phyloP scores from a whole-genome alignment of 1,139 yeast genomes.

The Blastobotrys malaysiensis region DNA sequence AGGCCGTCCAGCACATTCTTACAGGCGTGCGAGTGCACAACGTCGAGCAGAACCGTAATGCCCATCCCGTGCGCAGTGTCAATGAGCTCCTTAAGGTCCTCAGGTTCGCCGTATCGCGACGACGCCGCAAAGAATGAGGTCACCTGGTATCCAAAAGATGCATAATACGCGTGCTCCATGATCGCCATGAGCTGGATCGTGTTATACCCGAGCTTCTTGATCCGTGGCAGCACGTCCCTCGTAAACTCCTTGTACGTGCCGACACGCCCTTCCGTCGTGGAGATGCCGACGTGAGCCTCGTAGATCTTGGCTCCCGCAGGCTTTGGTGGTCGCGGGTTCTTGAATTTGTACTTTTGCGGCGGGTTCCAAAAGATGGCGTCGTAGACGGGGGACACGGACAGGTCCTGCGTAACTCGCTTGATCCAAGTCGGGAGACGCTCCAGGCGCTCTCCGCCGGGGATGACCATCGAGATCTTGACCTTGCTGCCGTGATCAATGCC shows the following conservation, averaged over 20 bases:
- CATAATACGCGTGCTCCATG: constrained; percentile 98
- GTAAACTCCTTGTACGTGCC: constrained; percentile 88
- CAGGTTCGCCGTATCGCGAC: constrained; percentile 91
- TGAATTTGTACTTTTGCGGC: constrained; percentile 49
- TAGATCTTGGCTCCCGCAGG: constrained; percentile 68
- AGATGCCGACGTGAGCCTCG: constrained; percentile 95
- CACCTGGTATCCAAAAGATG: constrained; percentile 93
- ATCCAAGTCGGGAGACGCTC: constrained; percentile 91
- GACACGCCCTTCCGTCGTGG: constrained; percentile 79
- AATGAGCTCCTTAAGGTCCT: constrained; percentile 81
- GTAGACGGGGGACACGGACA: constrained; percentile 49
- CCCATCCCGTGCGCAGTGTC: constrained; percentile 92
- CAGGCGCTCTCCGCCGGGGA: constrained; percentile 62
- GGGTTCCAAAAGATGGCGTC: constrained; percentile 97
- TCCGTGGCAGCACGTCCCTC: constrained; percentile 70
- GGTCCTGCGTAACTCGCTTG: constrained; percentile 67
- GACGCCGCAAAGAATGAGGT: constrained; percentile 88
- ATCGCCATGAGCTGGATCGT: constrained; percentile 95
- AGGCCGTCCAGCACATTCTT: constrained; percentile 92
- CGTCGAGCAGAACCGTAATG: constrained; percentile 78
- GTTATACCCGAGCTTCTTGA: constrained; percentile 80
- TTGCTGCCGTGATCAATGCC: constrained; percentile 78
- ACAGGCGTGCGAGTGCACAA: constrained; percentile 94
- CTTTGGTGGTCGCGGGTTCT: constrained; percentile 54
- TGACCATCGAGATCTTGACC: constrained; percentile 64